Evolutionary conservation across 73 alveolate species (phyloP).

Genomic region (Blepharisma japonicum): DNA sequence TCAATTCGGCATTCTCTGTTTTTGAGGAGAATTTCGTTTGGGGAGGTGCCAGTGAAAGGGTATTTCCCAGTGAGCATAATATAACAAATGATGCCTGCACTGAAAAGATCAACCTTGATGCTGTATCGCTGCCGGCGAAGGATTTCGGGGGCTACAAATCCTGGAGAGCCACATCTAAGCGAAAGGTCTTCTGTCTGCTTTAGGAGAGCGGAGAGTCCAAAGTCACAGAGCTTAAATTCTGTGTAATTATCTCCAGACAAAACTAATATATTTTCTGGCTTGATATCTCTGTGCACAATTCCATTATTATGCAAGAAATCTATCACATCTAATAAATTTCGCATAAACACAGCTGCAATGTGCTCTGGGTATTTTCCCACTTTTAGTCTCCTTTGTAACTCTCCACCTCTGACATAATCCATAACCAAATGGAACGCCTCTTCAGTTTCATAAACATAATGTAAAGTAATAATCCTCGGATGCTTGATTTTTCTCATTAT

Average conservation of each 20-base stretch:
- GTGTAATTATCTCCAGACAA: conserved; percentile 34
- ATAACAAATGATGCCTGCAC: conserved; percentile 60
- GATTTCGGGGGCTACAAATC: conserved; percentile 78
- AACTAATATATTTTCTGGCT: conserved; percentile 84
- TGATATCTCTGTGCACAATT: conserved; percentile 80
- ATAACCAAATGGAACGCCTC: conserved; percentile 54
- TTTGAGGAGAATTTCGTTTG: too few species aligned
- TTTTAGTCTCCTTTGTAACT: conserved; percentile 65
- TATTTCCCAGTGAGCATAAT: conserved; percentile 58
- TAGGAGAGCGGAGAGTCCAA: conserved; percentile 20
- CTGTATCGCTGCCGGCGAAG: conserved; percentile 53
- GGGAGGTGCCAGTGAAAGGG: conserved; percentile 35
- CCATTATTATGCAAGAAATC: conserved; percentile 72
- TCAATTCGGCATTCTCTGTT: too few species aligned
- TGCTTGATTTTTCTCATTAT: conserved; percentile 65
- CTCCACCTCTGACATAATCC: conserved; percentile 91
- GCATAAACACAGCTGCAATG: conserved; percentile 68
- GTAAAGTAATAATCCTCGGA: conserved; percentile 74
- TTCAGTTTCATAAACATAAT: conserved; percentile 62
- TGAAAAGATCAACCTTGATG: conserved; percentile 59
- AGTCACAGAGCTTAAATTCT: conserved; percentile 21
- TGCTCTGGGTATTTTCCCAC: conserved; percentile 36
- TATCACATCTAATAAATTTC: conserved; percentile 69
- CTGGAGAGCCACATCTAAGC: conserved; percentile 53
- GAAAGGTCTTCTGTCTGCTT: not conserved